phyloP scores from a whole-genome alignment of 1,284 basidiomycete species.

The Sporisorium scitamineum region DNA sequence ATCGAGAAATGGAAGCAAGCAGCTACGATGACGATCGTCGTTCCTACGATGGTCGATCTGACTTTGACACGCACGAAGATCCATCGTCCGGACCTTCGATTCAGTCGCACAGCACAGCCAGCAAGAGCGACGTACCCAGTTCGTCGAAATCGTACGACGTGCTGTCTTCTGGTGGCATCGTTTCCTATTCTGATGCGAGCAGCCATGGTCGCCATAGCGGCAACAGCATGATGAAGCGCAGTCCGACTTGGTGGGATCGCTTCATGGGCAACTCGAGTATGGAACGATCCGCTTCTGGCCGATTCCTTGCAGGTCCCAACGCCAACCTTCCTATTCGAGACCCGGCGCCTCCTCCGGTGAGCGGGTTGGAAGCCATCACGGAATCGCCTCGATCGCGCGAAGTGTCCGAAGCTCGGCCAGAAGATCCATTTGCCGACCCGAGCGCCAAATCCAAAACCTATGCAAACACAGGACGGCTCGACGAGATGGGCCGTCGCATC shows the following conservation, averaged over 20 bases:
- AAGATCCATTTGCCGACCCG: constrained; percentile 29
- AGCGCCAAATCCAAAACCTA: background rate
- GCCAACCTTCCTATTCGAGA: constrained; percentile 58
- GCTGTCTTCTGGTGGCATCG: constrained; percentile 24
- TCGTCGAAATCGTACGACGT: constrained; percentile 28
- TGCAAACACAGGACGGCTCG: background rate
- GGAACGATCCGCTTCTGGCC: constrained; percentile 56
- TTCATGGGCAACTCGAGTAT: constrained; percentile 57
- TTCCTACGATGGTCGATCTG: constrained; percentile 27
- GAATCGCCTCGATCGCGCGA: constrained; percentile 52
- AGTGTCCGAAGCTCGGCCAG: constrained; percentile 12
- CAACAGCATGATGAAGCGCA: constrained; percentile 42
- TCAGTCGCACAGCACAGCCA: constrained; percentile 43
- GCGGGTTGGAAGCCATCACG: constrained; percentile 37
- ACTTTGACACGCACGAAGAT: constrained; percentile 20
- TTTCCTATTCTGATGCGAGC: constrained; percentile 52
- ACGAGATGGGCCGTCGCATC: constrained; percentile 35
- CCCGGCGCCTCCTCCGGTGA: constrained; percentile 50
- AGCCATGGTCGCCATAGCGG: constrained; percentile 17
- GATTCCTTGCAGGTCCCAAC: constrained; percentile 37
- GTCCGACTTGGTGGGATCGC: constrained; percentile 62
- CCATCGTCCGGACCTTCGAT: constrained; percentile 31
- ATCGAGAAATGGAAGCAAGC: constrained; percentile 13
- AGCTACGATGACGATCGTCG: constrained; percentile 32
- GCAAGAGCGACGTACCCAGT: constrained; percentile 39